Conservation (phyloP, 164 flowering plant species). For the Vitis rotundifolia region DNA sequence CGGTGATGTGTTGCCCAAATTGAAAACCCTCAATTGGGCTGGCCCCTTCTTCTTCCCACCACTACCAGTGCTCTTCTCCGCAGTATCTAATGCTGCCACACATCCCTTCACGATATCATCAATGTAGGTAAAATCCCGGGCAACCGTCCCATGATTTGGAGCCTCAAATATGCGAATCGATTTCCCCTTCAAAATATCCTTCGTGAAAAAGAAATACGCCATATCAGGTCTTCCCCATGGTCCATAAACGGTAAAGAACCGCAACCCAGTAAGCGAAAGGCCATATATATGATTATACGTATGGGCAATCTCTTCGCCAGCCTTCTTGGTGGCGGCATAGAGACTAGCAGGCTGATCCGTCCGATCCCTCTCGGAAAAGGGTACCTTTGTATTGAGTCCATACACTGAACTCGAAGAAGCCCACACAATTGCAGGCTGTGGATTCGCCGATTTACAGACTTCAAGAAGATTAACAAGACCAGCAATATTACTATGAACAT, state of each 20-base stretch:
- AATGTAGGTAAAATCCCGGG: conserved; percentile 88
- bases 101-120: conserved; percentile 82
- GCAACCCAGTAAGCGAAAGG: conserved; percentile 80
- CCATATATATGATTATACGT: conserved; percentile 89
- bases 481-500: conserved; percentile 90
- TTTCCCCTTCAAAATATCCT: conserved; percentile 78
- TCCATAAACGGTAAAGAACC: conserved; percentile 93
- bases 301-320: conserved; percentile 89
- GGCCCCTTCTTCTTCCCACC: conserved; percentile 92
- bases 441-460: conserved; percentile 76
- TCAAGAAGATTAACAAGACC: conserved; percentile 80
- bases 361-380: conserved; percentile 81
- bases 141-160: conserved; percentile 80
- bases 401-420: conserved; percentile 91
- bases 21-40: conserved; percentile 80
- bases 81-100: conserved; percentile 63
- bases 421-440: conserved; percentile 95
- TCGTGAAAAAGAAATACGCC: conserved; percentile 94
- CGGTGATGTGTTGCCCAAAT: conserved; percentile 78
- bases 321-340: conserved; percentile 95
- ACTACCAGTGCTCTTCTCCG: conserved; percentile 81
- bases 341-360: conserved; percentile 95
- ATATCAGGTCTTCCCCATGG: conserved; percentile 97
- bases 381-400: conserved; percentile 81
- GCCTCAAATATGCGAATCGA: conserved; percentile 73